These are phyloP conservation scores for Cucurbita maxima DNA, from an alignment of 306 rosid species.

Conservation along the genomic window DNA sequence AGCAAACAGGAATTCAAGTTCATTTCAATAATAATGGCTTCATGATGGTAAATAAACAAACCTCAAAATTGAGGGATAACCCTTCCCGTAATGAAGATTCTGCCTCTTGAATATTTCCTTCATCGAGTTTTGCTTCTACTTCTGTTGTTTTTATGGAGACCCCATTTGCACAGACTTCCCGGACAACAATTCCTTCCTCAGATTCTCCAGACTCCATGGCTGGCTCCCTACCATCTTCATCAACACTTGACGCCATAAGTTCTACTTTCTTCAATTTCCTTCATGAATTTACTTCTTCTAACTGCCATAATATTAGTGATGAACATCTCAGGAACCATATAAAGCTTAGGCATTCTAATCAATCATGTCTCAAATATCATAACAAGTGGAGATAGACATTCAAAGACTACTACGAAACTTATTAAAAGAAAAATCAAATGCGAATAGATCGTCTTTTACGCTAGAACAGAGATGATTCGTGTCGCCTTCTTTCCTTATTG, in stretches of 20 bases:
- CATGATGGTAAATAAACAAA: conserved; percentile 2
- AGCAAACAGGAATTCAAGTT: not conserved
- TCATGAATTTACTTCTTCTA: not conserved
- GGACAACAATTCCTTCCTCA: conserved; percentile 13
- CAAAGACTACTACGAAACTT: not conserved
- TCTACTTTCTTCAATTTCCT: conserved; percentile 15
- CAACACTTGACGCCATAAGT: conserved; percentile 13
- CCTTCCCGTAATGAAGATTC: conserved; percentile 78
- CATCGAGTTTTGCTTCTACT: conserved; percentile 71
- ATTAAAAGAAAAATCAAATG: not conserved
- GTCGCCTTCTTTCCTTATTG: not conserved
- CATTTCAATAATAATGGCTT: not conserved
- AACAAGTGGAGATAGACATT: not conserved
- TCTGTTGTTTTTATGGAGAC: conserved; percentile 34
- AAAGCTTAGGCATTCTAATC: not conserved
- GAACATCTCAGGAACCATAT: not conserved
- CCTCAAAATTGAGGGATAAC: conserved; percentile 80
- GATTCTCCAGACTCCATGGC: conserved; percentile 40
- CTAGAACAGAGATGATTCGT: not conserved
- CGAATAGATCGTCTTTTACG: not conserved
- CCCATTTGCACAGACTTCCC: conserved; percentile 66
- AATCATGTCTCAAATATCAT: not conserved
- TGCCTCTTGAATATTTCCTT: conserved; percentile 86
- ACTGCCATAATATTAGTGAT: not conserved
- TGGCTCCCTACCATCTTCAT: conserved; percentile 20